A percentile compares a stretch with the other conserved stretches of the same genome.
Conservation (phyloP, 2,329 filamentous ascomycete genomes). For the Ophiocordyceps camponoti-saundersi region DNA sequence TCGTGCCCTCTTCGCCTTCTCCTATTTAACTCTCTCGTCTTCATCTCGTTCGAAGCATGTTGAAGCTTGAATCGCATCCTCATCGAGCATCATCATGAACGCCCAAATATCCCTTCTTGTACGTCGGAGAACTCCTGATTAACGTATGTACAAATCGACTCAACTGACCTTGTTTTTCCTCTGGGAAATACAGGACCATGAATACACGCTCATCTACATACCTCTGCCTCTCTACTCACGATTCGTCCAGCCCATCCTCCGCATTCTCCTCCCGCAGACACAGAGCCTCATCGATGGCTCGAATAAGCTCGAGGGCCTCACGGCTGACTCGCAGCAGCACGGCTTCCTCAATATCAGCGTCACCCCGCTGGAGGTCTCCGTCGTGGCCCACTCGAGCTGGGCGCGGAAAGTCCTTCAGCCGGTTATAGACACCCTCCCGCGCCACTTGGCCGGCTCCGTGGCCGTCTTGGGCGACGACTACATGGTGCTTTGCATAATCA, state of each 20-base stretch:
- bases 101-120: constrained; percentile 41
- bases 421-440: constrained; percentile 45
- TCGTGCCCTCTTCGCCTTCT: background rate
- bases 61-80: too few species aligned
- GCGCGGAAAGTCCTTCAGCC: constrained; percentile 62
- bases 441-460: constrained; percentile 33
- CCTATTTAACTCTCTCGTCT: background rate
- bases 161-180: background rate
- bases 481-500: constrained; percentile 76
- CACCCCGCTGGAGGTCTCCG: constrained; percentile 80
- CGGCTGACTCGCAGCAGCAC: constrained; percentile 36
- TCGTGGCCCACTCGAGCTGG: constrained; percentile 69
- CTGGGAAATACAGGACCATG: constrained; percentile 50
- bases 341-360: constrained; percentile 87
- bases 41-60: background rate
- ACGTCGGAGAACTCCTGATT: constrained; percentile 3
- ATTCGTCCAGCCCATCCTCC: constrained; percentile 77
- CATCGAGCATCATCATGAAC: constrained; percentile 25
- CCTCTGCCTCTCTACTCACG: constrained; percentile 60
- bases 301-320: constrained; percentile 27
- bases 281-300: constrained; percentile 19
- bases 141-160: background rate
- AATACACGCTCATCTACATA: constrained; percentile 78
- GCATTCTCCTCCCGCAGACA: constrained; percentile 56
- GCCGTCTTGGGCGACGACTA: constrained; percentile 72